Base-by-base conservation (phyloP, 2,329 filamentous ascomycete genomes). In the Diaporthe australafricana region DNA sequence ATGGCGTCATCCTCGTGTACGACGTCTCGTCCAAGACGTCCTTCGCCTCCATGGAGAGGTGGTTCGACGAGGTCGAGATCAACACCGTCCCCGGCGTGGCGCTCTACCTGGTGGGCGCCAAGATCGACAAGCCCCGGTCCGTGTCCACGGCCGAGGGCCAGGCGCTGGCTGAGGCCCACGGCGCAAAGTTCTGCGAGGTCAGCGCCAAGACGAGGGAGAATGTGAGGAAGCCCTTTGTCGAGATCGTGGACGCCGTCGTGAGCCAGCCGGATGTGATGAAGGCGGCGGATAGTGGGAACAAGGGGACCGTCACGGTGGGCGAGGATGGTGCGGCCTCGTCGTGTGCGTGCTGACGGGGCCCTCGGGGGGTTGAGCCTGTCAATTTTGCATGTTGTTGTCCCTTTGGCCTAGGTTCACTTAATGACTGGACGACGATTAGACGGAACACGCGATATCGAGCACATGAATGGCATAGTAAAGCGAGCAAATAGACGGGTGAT, bases 201-300 rank as follows among this genome's bases (percentile, higher is more conserved):
- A 89, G 87, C 77, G 82, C 85, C 55, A 87, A 87, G 80, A 87
- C 87, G 30, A 81, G 85, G 62, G 85, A 88, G 76, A 86, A 87
- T 76, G 83, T 88, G 27, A 80, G 83, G 72, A 81, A 80, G 76
- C 84, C 86, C 22, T 89, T 89, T 77, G 79, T 87, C 57, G 86
- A 87, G 66, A 81, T 87, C 56, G 85, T 89, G 35, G 84, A 87
- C 74, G 79, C 79, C 72, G 85, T 89, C 73, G 83, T 88, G 32
- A 81, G 81, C 70, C 84, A 80, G 50, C 84, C 84, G 1, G 80
- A 83, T 48, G 77, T 88, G 32, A 75, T 88, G 74, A 78, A 76
- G 11, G 79, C 75, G 5, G 74, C 76, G 0, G 74, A 70, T 20
- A 57, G 77, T 9, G 72, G 76, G 52, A 73, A 78, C 9, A 76